Percentiles rank a stretch among this genome's conserved stretches.
Evolutionary conservation across 2,329 filamentous ascomycete species (phyloP).

Genomic region (Blumeriella jaapii): DNA sequence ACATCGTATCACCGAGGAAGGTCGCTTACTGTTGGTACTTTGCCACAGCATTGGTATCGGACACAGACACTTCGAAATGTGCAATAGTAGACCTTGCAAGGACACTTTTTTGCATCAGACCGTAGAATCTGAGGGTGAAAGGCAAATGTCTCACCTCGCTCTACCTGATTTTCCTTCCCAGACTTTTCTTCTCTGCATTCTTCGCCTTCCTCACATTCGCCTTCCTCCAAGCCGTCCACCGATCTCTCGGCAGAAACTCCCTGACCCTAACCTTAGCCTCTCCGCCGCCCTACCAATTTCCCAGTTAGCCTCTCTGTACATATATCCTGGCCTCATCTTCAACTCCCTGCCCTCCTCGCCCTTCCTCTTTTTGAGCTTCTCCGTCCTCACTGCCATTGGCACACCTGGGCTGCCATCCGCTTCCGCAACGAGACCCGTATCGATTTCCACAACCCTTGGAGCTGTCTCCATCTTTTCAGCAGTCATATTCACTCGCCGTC

Average conservation of each 20-base stretch:
- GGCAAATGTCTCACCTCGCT: too few species aligned
- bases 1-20: too few species aligned
- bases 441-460: constrained; percentile 13
- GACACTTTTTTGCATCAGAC: too few species aligned
- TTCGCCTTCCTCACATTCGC: constrained; percentile 36
- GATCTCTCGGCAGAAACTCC: constrained; percentile 42
- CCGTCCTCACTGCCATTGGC: constrained; percentile 8
- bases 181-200: constrained; percentile 41
- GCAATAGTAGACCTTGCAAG: too few species aligned
- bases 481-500: constrained; percentile 65
- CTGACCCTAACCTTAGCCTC: constrained; percentile 45
- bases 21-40: too few species aligned
- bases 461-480: constrained; percentile 35
- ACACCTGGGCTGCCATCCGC: constrained; percentile 6
- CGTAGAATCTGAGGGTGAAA: too few species aligned
- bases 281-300: constrained; percentile 54
- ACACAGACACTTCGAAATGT: too few species aligned
- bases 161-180: constrained; percentile 32
- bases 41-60: too few species aligned
- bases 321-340: constrained; percentile 43
- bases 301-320: constrained; percentile 56
- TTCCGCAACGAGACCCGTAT: constrained; percentile 11
- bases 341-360: constrained; percentile 28
- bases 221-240: constrained; percentile 55
- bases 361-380: constrained; percentile 20